Percentiles rank a stretch among this genome's conserved stretches.
Evolutionary conservation across 192 early-diverging fungal genomes (phyloP).

Genomic region (Mortierella claussenii): DNA sequence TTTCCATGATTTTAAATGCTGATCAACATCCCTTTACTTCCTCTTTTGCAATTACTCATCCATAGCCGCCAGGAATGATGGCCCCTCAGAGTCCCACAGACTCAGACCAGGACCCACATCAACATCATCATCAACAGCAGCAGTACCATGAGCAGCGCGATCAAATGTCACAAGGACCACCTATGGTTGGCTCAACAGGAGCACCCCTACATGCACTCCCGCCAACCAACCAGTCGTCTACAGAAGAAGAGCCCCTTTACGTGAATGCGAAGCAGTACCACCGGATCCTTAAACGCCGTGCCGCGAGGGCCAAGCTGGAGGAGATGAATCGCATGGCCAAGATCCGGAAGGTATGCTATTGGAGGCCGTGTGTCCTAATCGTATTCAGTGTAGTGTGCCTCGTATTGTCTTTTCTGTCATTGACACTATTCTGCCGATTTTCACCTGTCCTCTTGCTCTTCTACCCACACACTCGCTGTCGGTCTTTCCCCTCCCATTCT

Average conservation of each 20-base stretch:
- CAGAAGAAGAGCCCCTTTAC: conserved; percentile 30
- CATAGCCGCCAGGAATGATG: conserved; percentile 31
- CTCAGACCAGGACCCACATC: conserved; percentile 11
- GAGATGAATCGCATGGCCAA: conserved; percentile 78
- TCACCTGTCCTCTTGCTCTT: neutral
- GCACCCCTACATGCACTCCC: conserved; percentile 3
- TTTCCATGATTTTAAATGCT: neutral
- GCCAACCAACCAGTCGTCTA: neutral
- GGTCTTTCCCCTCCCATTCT: neutral
- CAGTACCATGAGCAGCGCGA: conserved; percentile 15
- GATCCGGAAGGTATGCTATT: conserved; percentile 70
- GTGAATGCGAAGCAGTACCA: conserved; percentile 70
- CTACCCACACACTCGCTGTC: neutral
- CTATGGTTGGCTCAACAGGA: neutral
- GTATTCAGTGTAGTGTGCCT: neutral
- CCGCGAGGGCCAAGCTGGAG: conserved; percentile 84
- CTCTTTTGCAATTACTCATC: neutral
- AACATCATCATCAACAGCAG: conserved; percentile 1
- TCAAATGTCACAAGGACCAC: conserved; percentile 1
- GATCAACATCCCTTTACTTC: neutral
- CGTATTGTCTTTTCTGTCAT: neutral
- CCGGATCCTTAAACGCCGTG: conserved; percentile 94
- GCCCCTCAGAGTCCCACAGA: conserved; percentile 24
- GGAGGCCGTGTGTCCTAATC: neutral
- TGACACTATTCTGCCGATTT: neutral